Evolutionary conservation across 345 rosid species (phyloP), one percentile per base, ranked within the genome.

Genomic region (Linum tenue): DNA sequence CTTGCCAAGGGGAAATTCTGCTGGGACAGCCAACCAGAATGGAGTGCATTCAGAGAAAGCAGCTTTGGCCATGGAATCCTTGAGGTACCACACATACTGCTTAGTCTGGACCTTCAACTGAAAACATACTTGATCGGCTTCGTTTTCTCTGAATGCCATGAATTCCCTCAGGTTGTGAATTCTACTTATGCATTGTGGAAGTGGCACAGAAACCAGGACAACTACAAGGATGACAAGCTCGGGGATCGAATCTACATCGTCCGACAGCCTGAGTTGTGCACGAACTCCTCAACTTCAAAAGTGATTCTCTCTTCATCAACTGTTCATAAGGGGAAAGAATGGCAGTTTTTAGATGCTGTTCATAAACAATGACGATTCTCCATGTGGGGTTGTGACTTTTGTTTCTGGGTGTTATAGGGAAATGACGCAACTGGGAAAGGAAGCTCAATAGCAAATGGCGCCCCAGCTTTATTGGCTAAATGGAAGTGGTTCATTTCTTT

Each of bases 51-150:
- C 37, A 79, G 98, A 74, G 96, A 88, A 68, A 88, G 96, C 76
- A 91, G 98, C 80, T 91, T 91, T 68, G 98, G 98, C 39, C 96
- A 88, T 75, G 95, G 92, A 74, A 79, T 84, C 61, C 85, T 91
- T 0, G 95, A 89, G 95, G 98, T 91, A 42, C 5, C 10, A 2
- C 10, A 7, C 11, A 44, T 44, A 44, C 11, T 7, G 10, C 12
- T 44, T 44, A 44, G 12, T 44, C 7, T 44, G 51, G 12, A 5
- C 12, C 12, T 9, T 44, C 51, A 44, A 14, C 11, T 7, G 7
- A 9, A 44, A 44, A 44, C 12, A 14, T 44, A 7, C 9, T 44
- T 7, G 11, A 44, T 9, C 10, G 2, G 44, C 51, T 1, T 1
- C 11, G 36, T 8, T 9, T 3, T n/a, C 17, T 60, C 53, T 41